Evolutionary conservation across 306 rosid species (phyloP), one percentile per base, ranked within the genome.

Genomic region (Casuarina equisetifolia): DNA sequence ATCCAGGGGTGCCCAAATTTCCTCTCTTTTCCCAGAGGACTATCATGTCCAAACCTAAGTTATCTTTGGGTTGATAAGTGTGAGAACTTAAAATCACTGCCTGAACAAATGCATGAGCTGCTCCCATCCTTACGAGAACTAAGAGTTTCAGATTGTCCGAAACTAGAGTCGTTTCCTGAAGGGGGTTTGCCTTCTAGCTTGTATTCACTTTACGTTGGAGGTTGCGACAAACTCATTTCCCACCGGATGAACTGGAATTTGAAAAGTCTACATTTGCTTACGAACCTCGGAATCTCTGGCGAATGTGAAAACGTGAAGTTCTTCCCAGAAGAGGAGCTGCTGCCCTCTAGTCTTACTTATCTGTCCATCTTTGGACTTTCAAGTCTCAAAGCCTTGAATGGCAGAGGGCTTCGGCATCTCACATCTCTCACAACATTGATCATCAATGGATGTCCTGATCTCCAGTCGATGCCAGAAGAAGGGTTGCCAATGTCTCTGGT

Each of bases 321-420:
- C 7, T 80, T 75, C 58, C 80, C 73, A 0, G 84, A 75, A 39
- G 72, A 75, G 68, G 84, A 64, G 9, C n/a, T 81, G 54, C 49
- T 61, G 51, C 80, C 55, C 43, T 25, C 73, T 64, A 5, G 57
- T 70, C 57, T 70, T 44, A 44, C 54, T n/a, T 20, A 44, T 9
- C 4, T 70, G 9, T 44, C 53, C 4, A 19, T 70, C n/a, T 13
- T 11, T 70, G 74, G 54, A 25, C 40, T 70, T 48, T 70, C 54
- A 49, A 5, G 40, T 32, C 74, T 70, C n/a, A 4, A 45, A 45
- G 32, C 0, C 19, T 70, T 70, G 74, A 43, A 70, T 70, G 74
- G 74, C 12, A 70, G 19, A 42, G 74, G 74, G 9, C 40, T 70
- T 70, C 74, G 5, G 10, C 74, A 70, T n/a, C 40, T 70, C n/a